phyloP scores from a whole-genome alignment of 2,329 filamentous ascomycete genomes.

The Xylaria sp. region DNA sequence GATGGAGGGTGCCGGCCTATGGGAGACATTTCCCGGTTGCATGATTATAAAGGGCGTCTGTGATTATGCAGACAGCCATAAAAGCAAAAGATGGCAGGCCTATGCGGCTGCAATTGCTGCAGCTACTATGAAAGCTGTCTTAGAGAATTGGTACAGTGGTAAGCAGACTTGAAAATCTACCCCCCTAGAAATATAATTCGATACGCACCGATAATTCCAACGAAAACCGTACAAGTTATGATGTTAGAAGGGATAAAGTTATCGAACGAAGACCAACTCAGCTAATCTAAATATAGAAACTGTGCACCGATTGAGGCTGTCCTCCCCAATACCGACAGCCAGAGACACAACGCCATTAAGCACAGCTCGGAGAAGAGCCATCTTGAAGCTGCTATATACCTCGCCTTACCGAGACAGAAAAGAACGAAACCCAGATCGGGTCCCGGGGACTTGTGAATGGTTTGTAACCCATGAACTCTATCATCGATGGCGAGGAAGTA shows the following conservation, averaged over 20 bases:
- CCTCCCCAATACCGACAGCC: too few relatives aligned
- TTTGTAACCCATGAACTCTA: constrained; percentile 6
- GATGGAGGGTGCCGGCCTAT: constrained; percentile 19
- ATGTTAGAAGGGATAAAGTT: too few relatives aligned
- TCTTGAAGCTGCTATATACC: constrained; percentile 8
- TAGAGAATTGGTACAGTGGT: constrained; percentile 12
- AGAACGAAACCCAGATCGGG: constrained; percentile 15
- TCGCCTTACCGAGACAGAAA: constrained; percentile 20
- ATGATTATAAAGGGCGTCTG: constrained; percentile 19
- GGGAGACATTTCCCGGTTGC: constrained; percentile 12
- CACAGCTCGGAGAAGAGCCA: background rate
- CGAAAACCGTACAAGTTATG: too few relatives aligned
- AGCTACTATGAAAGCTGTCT: background rate
- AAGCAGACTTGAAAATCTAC: constrained; percentile 1
- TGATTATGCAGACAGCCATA: constrained; percentile 20
- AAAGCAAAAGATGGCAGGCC: constrained; percentile 16
- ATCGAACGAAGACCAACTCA: too few relatives aligned
- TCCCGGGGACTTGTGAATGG: constrained; percentile 16
- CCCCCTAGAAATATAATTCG: background rate
- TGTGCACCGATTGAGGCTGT: too few relatives aligned
- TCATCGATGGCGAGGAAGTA: background rate
- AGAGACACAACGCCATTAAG: constrained; percentile 3
- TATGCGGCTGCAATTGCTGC: constrained; percentile 10
- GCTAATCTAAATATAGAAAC: too few relatives aligned
- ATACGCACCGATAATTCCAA: too few relatives aligned